phyloP scores from a whole-genome alignment of 768 basidiomycete genomes.

The Galerina sulciceps region DNA sequence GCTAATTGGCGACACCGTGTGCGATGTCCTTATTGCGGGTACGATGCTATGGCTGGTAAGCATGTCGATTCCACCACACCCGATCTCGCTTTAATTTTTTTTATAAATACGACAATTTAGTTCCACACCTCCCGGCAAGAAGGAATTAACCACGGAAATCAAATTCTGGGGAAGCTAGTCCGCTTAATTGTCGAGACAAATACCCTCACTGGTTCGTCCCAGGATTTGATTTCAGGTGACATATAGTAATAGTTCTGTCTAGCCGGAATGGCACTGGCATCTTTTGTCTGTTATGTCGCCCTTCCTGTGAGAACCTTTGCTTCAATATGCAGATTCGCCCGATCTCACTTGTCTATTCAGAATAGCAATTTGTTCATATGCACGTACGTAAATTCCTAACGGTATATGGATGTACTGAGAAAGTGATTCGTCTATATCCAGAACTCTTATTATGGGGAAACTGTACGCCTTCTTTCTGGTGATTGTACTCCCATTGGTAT shows the following conservation, averaged over 20 bases:
- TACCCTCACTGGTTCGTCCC: constrained; percentile 9
- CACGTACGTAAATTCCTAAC: neutral
- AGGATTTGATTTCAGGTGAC: neutral
- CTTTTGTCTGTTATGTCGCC: constrained; percentile 7
- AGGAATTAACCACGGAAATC: neutral
- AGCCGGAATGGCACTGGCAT: constrained; percentile 10
- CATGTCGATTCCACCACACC: neutral
- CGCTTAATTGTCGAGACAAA: constrained; percentile 13
- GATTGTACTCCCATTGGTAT: neutral
- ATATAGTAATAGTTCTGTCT: neutral
- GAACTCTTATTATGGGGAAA: neutral
- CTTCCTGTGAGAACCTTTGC: constrained; percentile 2
- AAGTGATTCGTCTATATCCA: neutral
- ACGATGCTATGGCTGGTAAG: constrained; percentile 13
- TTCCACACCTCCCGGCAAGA: neutral
- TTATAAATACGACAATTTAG: neutral
- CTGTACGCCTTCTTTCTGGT: neutral
- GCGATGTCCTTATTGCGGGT: constrained; percentile 12
- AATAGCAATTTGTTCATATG: neutral
- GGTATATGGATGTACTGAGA: neutral
- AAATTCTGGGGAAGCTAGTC: constrained; percentile 6
- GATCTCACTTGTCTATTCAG: neutral
- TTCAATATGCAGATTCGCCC: neutral
- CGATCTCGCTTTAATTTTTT: neutral
- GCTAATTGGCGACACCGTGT: constrained; percentile 7